Evolutionary conservation across 75 land plant genomes (phyloP), one percentile per base, ranked within the genome.

Genomic region (Pinus albicaulis): DNA sequence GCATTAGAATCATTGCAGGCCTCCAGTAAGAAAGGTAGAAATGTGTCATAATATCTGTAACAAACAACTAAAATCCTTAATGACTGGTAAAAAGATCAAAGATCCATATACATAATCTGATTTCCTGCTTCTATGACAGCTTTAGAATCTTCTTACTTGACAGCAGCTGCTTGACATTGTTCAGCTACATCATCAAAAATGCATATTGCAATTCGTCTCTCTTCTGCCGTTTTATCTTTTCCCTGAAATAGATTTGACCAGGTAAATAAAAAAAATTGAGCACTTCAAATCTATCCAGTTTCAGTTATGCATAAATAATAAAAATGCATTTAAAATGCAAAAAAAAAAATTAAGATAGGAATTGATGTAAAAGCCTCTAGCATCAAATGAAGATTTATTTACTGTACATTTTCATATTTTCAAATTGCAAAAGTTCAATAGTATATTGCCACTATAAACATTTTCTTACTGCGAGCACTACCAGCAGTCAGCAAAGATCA

Each of bases 131-230:
- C 3, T 16, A 34, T 53, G 22, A 12, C 70, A 5, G 58, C 34
- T 58, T 74, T 34, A 56, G 38, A 55, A 34, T 26, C 34, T 70
- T 24, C 87, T 61, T 78, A 93, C 96, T 85, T 93, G 14, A 85
- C 68, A 60, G 93, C 93, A 24, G 92, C 86, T 77, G 84, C 89
- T 59, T 77, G 85, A 77, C 96, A 93, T 58, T 93, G 93, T 75
- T 93, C 96, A 60, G 91, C 96, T 60, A 93, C 84, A 86, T 93
- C 96, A 85, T 93, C 96, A 87, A 93, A 93, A 38, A 93, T 91
- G 73, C 96, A 93, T 60, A 93, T 93, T 14, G 93, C 93, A 78
- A 93, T 93, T 56, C 96, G 83, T 78, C 96, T 85, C 68, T 93
- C 96, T 81, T 93, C 96, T 19, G 88, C 55, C 56, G 96, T 89